Evolutionary conservation across 176 grass and related monocot species (phyloP).

Genomic region (Musa troglodytarum): DNA sequence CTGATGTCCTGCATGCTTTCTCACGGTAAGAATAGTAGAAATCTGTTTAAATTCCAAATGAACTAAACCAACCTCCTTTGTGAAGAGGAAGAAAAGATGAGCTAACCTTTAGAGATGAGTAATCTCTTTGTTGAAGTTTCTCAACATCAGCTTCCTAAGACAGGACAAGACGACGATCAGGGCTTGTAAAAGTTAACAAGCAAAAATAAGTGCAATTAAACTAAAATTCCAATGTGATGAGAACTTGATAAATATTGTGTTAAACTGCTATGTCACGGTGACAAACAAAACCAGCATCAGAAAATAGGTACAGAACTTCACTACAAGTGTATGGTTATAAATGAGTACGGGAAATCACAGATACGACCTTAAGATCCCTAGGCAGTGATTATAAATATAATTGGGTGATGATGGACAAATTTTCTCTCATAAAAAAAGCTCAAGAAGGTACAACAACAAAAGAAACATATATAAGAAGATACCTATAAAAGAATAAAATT

Average conservation of each 20-base stretch:
- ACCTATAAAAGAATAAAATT: no score
- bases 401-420: no score
- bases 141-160: constrained; percentile 89
- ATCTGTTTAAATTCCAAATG: not conserved
- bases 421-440: no score
- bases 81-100: not conserved
- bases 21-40: not conserved
- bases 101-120: constrained; percentile 81
- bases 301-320: not conserved
- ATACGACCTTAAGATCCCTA: not conserved
- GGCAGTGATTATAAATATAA: not conserved
- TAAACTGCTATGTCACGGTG: not conserved
- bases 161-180: not conserved
- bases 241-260: not conserved
- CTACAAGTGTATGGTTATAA: not conserved
- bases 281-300: not conserved
- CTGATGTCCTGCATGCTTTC: constrained; percentile 66
- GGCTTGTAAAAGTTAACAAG: not conserved
- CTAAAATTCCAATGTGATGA: not conserved
- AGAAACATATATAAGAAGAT: no score
- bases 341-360: not conserved
- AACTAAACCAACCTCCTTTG: not conserved
- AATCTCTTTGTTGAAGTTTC: constrained; percentile 94
- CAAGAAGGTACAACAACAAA: no score
- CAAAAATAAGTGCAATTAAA: not conserved